These are phyloP conservation scores for Diplodia mutila DNA, from an alignment of 2,329 filamentous ascomycete genomes.

Conservation along the genomic window DNA sequence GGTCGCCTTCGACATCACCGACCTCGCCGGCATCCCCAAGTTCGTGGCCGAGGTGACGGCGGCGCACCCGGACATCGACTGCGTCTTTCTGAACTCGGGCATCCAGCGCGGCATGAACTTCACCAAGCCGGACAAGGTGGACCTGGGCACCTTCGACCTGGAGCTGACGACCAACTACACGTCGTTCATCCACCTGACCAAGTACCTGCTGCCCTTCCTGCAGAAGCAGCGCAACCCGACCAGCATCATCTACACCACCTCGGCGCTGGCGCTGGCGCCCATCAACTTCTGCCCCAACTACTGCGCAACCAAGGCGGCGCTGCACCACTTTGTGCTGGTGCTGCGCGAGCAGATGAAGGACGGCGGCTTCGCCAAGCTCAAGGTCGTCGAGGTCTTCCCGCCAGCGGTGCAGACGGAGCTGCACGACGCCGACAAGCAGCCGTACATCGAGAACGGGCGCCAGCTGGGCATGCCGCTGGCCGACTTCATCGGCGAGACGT, in stretches of 20 bases:
- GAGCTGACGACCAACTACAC: conserved; percentile 59
- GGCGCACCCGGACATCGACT: conserved; percentile 56
- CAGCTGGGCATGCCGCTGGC: conserved; percentile 59
- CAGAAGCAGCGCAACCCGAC: conserved; percentile 50
- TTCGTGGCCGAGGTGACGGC: conserved; percentile 49
- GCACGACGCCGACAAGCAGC: conserved; percentile 59
- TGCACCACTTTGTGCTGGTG: conserved; percentile 58
- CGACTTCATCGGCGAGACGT: conserved; percentile 57
- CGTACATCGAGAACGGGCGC: conserved; percentile 55
- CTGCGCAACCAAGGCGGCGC: conserved; percentile 59
- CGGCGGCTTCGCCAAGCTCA: conserved; percentile 50
- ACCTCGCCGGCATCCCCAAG: conserved; percentile 52
- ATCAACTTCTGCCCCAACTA: conserved; percentile 55
- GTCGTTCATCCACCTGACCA: conserved; percentile 53
- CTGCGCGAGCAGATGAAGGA: conserved; percentile 56
- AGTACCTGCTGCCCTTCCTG: conserved; percentile 55
- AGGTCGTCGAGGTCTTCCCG: conserved; percentile 60
- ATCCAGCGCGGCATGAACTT: conserved; percentile 57
- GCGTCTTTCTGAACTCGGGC: conserved; percentile 58
- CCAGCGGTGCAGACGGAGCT: conserved; percentile 62
- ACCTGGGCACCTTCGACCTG: conserved; percentile 48
- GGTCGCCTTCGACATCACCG: conserved; percentile 55
- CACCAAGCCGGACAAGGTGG: conserved; percentile 51
- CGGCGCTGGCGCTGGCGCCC: conserved; percentile 56
- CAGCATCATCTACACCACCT: conserved; percentile 54